Evolutionary conservation across 1,284 basidiomycete genomes (phyloP), one percentile per base, ranked within the genome.

Genomic region (Apiotrichum veenhuisii): DNA sequence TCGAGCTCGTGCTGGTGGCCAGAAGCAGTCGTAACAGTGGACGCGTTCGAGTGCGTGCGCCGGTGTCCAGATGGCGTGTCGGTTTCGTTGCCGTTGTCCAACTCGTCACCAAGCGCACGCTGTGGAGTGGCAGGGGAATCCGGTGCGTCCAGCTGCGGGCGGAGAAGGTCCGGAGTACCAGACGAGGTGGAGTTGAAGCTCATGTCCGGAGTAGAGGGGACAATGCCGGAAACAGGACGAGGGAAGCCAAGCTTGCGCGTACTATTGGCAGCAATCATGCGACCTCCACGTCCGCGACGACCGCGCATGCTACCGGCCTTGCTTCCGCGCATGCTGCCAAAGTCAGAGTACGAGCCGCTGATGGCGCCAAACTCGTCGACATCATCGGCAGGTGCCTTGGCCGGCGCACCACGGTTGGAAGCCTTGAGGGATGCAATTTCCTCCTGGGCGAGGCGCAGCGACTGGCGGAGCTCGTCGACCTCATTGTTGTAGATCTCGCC

Each of bases 401-500:
- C n/a, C 37, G 54, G n/a, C 17, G 42, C 40, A 8, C 54, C 57
- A 14, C 58, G 57, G n/a, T 52, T 54, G 10, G 62, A 57, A 26
- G 56, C 49, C 54, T 70, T 66, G 48, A 75, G 63, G 12, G 58
- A 57, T 15, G 73, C 69, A 52, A 78, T 70, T 62, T 77, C 70
- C 47, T 58, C 54, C 38, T 67, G 69, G 2, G 76, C 74, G 10
- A 65, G 63, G 7, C 65, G 66, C 9, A 77, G 70, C 50, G 68
- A 62, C n/a, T 64, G 58, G 37, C 74, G 66, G 27, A 75, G 68
- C 55, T 76, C 74, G 41, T 75, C 71, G 48, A 74, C 65, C 49
- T 74, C 73, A 52, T 72, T 61, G 49, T 71, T 60, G 59, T 71
- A 75, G 64, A 69, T 68, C 45, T 75, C 76, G 30, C 69, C 74